phyloP scores from a whole-genome alignment of 176 grass and related monocot genomes.

The Juncus inflexus region DNA sequence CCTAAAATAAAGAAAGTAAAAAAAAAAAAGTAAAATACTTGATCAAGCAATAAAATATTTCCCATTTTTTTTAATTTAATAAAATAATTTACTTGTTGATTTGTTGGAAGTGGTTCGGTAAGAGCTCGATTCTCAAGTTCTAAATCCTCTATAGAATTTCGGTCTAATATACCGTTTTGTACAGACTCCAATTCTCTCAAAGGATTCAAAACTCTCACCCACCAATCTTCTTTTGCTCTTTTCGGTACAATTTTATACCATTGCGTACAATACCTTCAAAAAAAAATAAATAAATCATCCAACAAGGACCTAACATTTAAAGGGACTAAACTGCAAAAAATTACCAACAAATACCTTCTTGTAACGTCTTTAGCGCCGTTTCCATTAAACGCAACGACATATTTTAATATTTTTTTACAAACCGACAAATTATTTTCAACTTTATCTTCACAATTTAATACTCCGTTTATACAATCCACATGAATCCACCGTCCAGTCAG shows the following conservation, averaged over 20 bases:
- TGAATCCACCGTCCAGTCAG: slow-evolving; percentile 78
- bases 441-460: slow-evolving; percentile 69
- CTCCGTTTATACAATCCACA: slow-evolving; percentile 83
- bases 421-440: slow-evolving; percentile 77
- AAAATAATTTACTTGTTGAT: slow-evolving; percentile 57
- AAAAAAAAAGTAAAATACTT: too few species aligned
- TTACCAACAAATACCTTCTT: slow-evolving; percentile 61
- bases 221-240: slow-evolving; percentile 74
- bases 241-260: slow-evolving; percentile 78
- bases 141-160: slow-evolving; percentile 60
- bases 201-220: slow-evolving; percentile 64
- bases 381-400: slow-evolving; percentile 82
- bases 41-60: too few species aligned
- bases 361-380: slow-evolving; percentile 97
- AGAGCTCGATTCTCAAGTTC: slow-evolving; percentile 83
- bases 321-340: background rate
- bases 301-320: background rate
- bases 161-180: slow-evolving; percentile 29
- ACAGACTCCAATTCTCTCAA: slow-evolving; percentile 61
- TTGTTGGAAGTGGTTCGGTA: slow-evolving; percentile 94
- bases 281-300: too few species aligned
- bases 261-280: slow-evolving; percentile 75
- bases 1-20: slow-evolving; percentile 35
- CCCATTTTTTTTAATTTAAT: background rate
- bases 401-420: slow-evolving; percentile 78